A percentile compares a stretch with the other conserved stretches of the same genome.
Evolutionary conservation across 23 red algal species (phyloP).

Genomic region (Gracilaria caudata): DNA sequence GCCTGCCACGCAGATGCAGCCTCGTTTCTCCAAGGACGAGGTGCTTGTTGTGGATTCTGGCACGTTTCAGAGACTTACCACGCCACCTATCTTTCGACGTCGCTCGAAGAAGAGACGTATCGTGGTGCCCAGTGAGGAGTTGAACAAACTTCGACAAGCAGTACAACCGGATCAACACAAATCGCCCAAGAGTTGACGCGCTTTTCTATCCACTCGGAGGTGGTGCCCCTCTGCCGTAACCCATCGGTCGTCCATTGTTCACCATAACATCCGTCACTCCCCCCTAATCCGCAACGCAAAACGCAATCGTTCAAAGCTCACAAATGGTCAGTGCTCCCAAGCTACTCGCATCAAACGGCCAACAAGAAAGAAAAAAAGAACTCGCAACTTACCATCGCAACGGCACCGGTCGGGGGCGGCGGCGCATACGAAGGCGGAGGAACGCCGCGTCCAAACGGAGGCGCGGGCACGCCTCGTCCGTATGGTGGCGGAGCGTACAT

Average conservation of each 20-base stretch:
- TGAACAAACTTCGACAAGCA: slow-evolving; percentile 19
- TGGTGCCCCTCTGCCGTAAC: slow-evolving; percentile 12
- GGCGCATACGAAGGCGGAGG: slow-evolving; percentile 6
- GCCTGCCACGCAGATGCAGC: slow-evolving; percentile 2
- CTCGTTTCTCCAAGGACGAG: slow-evolving; percentile 13
- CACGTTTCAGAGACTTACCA: slow-evolving; percentile 55
- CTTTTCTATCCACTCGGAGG: slow-evolving; percentile 8
- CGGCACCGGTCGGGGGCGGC: not conserved
- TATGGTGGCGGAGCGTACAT: slow-evolving; percentile 47
- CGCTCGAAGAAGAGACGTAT: slow-evolving; percentile 35
- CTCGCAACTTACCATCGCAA: not conserved
- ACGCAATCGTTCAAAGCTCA: not conserved
- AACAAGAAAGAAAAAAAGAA: not conserved
- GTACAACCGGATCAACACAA: not conserved
- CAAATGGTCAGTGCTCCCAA: not conserved
- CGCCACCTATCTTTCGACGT: slow-evolving; percentile 69
- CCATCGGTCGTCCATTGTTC: not conserved
- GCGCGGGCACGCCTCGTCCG: slow-evolving; percentile 32
- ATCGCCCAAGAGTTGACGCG: not conserved
- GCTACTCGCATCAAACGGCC: not conserved
- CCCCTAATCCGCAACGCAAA: not conserved
- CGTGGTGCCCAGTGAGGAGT: slow-evolving; percentile 41
- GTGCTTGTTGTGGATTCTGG: slow-evolving; percentile 30
- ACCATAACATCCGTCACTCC: not conserved
- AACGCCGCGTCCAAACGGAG: slow-evolving; percentile 29